phyloP scores from a whole-genome alignment of 148 eudicot species.

The Rhododendron mucronatum region DNA sequence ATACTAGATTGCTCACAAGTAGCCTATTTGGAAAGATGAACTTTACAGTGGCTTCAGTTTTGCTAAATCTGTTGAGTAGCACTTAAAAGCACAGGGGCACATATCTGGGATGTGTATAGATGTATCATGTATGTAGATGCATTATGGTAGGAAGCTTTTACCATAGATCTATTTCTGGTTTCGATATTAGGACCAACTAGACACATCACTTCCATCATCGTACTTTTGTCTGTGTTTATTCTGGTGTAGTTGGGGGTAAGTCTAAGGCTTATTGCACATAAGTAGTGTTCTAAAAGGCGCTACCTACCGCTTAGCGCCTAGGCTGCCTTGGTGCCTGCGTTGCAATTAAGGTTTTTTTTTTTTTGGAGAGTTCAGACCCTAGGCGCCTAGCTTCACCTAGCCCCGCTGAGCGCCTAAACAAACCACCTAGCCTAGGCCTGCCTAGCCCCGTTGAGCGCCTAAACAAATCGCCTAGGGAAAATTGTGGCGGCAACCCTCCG shows the following conservation, averaged over 20 bases:
- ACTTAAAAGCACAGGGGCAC: neutral
- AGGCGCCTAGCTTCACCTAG: no score
- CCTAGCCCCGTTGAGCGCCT: no score
- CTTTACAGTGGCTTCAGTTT: neutral
- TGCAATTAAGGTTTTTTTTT: no score
- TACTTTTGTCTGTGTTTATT: neutral
- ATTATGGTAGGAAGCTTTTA: constrained; percentile 7
- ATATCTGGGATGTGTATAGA: neutral
- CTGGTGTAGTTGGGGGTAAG: constrained; percentile 3
- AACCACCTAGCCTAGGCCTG: no score
- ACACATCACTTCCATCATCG: neutral
- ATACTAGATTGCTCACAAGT: neutral
- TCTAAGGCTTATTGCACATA: no score
- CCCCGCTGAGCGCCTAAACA: no score
- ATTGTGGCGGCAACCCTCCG: no score
- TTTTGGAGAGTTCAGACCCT: no score
- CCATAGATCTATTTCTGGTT: neutral
- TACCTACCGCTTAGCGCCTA: no score
- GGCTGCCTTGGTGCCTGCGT: no score
- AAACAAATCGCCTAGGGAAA: no score
- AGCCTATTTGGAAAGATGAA: neutral
- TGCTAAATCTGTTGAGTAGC: neutral
- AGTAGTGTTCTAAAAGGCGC: no score
- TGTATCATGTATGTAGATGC: neutral
- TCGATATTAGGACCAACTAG: neutral